Base-by-base conservation (phyloP, 2,329 filamentous ascomycete species). In the Ceratocystis cubensis region DNA sequence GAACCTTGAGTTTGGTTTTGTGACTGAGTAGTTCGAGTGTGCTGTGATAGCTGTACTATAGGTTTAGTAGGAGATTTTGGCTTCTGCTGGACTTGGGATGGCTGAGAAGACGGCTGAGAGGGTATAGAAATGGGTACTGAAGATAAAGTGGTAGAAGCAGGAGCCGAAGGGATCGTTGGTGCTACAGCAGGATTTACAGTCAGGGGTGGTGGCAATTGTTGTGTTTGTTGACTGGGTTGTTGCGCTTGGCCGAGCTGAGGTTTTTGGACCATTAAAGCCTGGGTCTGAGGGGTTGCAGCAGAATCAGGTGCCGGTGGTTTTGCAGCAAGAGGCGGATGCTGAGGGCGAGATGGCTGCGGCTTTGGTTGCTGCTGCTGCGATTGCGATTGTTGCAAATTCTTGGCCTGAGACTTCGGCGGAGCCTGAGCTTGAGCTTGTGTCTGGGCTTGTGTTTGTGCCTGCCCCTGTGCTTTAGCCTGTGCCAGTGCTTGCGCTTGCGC, bases 391-490 rank as follows among this genome's bases (percentile, higher is more conserved):
- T 66, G 59, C n/a, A 63, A 57, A 28, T 45, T 45, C 59, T 62
- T 66, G 17, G 65, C 59, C 45, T 66, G 65, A 44, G 48, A 30
- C 13, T 57, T 57, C 17, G n/a, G 46, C 44, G 37, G 37, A 10
- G 37, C 37, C 37, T 13, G 13, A 41, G 10, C 3, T 41, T 66
- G 65, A 6, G 65, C 65, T 44, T 61, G 41, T 37, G 46, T 45
- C 30, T 66, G 64, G 8, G 64, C 64, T 25, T 59, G 61, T 33
- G 50, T 48, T 44, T 61, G 64, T 17, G 37, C n/a, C 33, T 65
- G 64, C n/a, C 44, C 62, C n/a, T 66, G 65, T 3, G 65, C 65
- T 48, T 66, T 63, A 50, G 61, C 65, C 37, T 66, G 65, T 7
- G 61, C 45, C 25, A 62, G 25, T 0, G 57, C 65, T 53, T 66